Evolutionary conservation across 2,329 filamentous ascomycete species (phyloP).

Genomic region (Dactylellina sp.): DNA sequence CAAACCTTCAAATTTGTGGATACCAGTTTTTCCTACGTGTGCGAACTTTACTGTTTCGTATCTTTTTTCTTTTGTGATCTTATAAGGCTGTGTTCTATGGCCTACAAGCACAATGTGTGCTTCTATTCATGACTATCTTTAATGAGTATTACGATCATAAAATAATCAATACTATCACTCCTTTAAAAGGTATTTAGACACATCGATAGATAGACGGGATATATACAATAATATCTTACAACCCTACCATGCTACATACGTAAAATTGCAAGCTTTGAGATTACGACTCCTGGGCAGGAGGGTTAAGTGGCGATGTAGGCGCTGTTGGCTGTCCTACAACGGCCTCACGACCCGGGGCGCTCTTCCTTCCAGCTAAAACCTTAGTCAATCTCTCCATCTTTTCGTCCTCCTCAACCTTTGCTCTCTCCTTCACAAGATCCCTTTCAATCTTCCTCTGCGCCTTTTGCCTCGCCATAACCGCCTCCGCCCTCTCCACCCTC

Average conservation of each 20-base stretch:
- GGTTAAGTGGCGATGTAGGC: no score
- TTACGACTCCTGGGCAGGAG: no score
- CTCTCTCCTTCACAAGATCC: slow-evolving; percentile 57
- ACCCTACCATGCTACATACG: background rate
- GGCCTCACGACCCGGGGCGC: background rate
- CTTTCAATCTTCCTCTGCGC: slow-evolving; percentile 59
- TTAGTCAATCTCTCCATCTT: slow-evolving; percentile 38
- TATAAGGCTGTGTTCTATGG: background rate
- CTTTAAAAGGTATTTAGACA: background rate
- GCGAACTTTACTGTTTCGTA: slow-evolving; percentile 4
- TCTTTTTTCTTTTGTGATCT: slow-evolving; percentile 7
- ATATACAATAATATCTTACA: slow-evolving; percentile 42
- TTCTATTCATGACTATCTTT: slow-evolving; percentile 51
- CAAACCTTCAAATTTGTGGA: background rate
- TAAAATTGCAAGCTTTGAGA: background rate
- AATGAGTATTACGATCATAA: slow-evolving; percentile 45
- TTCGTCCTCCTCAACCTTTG: slow-evolving; percentile 33
- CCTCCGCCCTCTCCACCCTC: slow-evolving; percentile 62
- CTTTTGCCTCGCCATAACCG: slow-evolving; percentile 62
- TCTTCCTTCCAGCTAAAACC: slow-evolving; percentile 23
- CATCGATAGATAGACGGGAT: background rate
- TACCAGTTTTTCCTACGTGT: background rate
- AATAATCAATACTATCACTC: background rate
- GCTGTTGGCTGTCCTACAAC: background rate
- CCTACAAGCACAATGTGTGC: background rate